Evolutionary conservation across 2,329 filamentous ascomycete genomes (phyloP).

Genomic region (Microascus cirrosus): DNA sequence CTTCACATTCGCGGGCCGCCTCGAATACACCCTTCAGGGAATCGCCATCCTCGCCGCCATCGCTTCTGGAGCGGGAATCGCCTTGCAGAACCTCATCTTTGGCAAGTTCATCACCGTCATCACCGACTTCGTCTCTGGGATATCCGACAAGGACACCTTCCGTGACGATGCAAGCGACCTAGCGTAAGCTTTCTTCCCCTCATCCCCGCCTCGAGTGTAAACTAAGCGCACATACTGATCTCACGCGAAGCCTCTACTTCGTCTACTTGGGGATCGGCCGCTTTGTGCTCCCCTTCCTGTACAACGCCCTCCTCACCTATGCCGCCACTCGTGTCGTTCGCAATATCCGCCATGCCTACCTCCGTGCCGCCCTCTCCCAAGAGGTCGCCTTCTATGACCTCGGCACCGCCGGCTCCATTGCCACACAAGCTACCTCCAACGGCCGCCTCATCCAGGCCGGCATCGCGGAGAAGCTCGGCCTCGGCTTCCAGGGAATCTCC

Average conservation of each 20-base stretch:
- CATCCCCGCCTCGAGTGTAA: neutral
- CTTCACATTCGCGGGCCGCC: constrained; percentile 6
- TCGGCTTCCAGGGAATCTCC: constrained; percentile 26
- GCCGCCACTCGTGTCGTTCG: constrained; percentile 38
- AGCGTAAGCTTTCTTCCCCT: constrained; percentile 19
- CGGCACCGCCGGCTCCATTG: constrained; percentile 26
- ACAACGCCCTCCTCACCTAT: constrained; percentile 32
- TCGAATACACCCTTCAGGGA: constrained; percentile 8
- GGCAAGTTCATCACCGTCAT: constrained; percentile 43
- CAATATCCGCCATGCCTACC: constrained; percentile 30
- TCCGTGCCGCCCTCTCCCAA: constrained; percentile 14
- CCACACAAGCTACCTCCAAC: constrained; percentile 35
- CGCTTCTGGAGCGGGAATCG: constrained; percentile 23
- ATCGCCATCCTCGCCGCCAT: constrained; percentile 17
- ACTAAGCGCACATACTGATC: neutral
- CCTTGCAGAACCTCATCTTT: constrained; percentile 48
- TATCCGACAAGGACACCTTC: constrained; percentile 32
- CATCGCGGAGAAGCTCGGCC: constrained; percentile 31
- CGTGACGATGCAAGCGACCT: constrained; percentile 33
- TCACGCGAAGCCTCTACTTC: constrained; percentile 35
- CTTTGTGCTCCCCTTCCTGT: constrained; percentile 36
- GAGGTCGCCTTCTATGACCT: constrained; percentile 44
- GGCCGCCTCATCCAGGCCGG: constrained; percentile 31
- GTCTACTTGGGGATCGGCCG: constrained; percentile 46
- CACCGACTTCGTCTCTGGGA: constrained; percentile 39